Conservation (phyloP, 306 rosid species). For the Mucuna pruriens region DNA sequence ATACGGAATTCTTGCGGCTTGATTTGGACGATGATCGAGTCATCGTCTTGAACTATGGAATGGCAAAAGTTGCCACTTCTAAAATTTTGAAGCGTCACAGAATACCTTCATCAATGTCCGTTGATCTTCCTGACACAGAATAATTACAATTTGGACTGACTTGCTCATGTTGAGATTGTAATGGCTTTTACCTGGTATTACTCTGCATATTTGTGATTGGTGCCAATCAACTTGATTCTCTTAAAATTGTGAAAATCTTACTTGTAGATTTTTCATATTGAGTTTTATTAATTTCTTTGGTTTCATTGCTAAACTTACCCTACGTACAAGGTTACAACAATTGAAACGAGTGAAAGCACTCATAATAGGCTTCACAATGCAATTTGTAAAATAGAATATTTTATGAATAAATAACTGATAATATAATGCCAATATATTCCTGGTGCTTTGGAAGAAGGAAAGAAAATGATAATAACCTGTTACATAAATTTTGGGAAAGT, state of each 20-base stretch:
- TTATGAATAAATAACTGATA: background rate
- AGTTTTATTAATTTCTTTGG: background rate
- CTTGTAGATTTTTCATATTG: background rate
- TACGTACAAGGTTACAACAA: background rate
- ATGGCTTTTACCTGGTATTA: background rate
- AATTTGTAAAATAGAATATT: background rate
- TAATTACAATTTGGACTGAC: constrained; percentile 25
- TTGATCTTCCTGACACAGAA: constrained; percentile 57
- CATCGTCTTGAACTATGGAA: constrained; percentile 62
- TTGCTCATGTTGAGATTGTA: constrained; percentile 31
- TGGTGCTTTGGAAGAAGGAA: background rate
- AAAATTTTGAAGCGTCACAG: constrained; percentile 80
- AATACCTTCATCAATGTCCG: constrained; percentile 73
- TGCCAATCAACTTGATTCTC: background rate
- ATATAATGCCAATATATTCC: background rate
- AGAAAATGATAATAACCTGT: background rate
- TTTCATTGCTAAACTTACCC: background rate
- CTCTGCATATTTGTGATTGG: background rate
- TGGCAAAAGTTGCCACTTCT: constrained; percentile 73
- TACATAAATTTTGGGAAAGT: background rate
- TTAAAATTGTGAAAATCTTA: background rate
- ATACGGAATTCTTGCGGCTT: constrained; percentile 63
- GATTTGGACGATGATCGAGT: constrained; percentile 93
- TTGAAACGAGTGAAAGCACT: background rate
- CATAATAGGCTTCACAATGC: background rate